Base-by-base conservation (phyloP, 345 rosid genomes). In the Corchorus capsularis region DNA sequence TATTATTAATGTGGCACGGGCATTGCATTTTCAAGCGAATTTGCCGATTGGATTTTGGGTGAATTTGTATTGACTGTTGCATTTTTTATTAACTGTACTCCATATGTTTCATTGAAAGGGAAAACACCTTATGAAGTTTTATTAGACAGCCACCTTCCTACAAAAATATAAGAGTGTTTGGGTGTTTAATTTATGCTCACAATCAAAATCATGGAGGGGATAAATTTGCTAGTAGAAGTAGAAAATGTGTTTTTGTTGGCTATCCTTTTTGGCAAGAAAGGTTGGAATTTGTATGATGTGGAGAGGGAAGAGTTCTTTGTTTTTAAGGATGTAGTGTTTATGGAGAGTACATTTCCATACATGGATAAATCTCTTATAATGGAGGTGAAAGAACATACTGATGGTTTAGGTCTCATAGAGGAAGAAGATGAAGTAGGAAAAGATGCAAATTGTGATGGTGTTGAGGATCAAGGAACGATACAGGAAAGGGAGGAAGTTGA, bases 171-270 rank as follows among this genome's bases (percentile, higher is more conserved):
- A 0, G 19, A 55, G 65, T 66, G 1, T 67, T 76, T 4, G 74
- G 67, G 1, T 76, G 27, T 27, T 27, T 27, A 27, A 1, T 1
- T 27, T 27, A 27, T 27, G 27, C 27, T 27, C 27, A 27, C 17
- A 68, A 56, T 4, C 20, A 54, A 14, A 6, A 5, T 0, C 37
- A 2, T 0, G 41, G 5, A 6, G 6, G 60, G 41, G 66, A 50
- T 50, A 76, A 76, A 57, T 76, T 76, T 46, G 47, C 39, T 4
- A 68, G 53, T 39, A 6, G 17, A 9, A 68, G 66, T 8, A 4
- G n/a, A 2, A 65, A 64, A 52, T 50, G 57, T 41, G 15, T 76
- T 3, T 76, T 57, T 57, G 16, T 76, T 53, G 34, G 37, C 1
- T 56, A 68, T 41, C 57, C 27, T 54, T 57, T 39, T 15, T 27